A percentile compares a stretch with the other conserved stretches of the same genome.
Conservation (phyloP, 2,329 filamentous ascomycete genomes). For the Calonectria montana region DNA sequence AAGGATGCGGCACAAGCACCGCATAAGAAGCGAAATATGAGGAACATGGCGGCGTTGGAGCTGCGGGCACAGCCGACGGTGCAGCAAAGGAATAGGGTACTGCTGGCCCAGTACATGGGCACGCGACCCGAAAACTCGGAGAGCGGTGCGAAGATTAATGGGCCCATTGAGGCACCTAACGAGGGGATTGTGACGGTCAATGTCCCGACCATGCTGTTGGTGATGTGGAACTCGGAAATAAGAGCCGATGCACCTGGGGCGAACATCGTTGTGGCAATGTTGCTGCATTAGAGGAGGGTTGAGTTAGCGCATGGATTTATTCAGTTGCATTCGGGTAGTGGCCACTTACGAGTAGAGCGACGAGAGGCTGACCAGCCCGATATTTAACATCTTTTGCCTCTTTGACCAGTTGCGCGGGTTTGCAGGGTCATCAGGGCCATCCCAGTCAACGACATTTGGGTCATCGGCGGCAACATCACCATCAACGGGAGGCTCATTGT, state of each 20-base stretch:
- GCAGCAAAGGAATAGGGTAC: slow-evolving; percentile 19
- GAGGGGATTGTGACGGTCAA: slow-evolving; percentile 26
- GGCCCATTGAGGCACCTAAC: slow-evolving; percentile 28
- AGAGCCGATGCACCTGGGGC: slow-evolving; percentile 31
- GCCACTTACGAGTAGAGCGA: slow-evolving; percentile 43
- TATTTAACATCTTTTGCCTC: slow-evolving; percentile 53
- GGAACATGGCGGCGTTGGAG: slow-evolving; percentile 26
- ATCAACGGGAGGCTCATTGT: not conserved
- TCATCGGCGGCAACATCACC: not conserved
- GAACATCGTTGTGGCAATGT: slow-evolving; percentile 38
- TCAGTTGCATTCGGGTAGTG: not conserved
- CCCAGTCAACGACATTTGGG: slow-evolving; percentile 67
- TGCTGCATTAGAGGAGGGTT: not conserved
- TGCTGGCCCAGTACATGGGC: slow-evolving; percentile 26
- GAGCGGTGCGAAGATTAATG: slow-evolving; percentile 31
- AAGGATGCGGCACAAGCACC: slow-evolving; percentile 32
- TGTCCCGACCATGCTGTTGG: slow-evolving; percentile 12
- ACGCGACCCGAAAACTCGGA: slow-evolving; percentile 17
- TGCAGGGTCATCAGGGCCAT: slow-evolving; percentile 63
- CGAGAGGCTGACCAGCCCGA: slow-evolving; percentile 59
- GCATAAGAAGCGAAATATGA: slow-evolving; percentile 26
- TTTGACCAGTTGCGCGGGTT: slow-evolving; percentile 76
- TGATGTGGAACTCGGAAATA: slow-evolving; percentile 27
- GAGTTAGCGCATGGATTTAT: not conserved
- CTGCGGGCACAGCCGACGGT: slow-evolving; percentile 30